Base-by-base conservation (phyloP, 164 flowering plant species). In the Chimonanthus praecox region DNA sequence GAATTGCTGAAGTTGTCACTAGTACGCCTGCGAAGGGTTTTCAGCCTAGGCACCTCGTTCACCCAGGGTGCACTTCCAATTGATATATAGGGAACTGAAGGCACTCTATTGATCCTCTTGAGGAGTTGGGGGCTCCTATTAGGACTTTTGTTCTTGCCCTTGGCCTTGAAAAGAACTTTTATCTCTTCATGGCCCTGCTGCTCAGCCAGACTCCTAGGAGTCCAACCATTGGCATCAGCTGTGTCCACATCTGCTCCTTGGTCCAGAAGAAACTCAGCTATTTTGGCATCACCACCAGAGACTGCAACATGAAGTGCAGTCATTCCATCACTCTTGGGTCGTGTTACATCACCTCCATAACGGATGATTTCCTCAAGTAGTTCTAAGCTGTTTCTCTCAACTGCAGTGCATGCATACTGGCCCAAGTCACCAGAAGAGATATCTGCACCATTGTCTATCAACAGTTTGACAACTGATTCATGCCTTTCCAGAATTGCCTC, bases 231-330 rank as follows among this genome's bases (percentile, higher is more conserved):
- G 33, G 58, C 18, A 54, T 89, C 89, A 2, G 89, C 84, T 71
- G 74, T 81, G 82, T 91, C 89, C 7, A 89, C 74, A 43, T 88
- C 85, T 6, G 89, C 90, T 0, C 97, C 91, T 18, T 82, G 84
- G 21, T 81, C 83, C 33, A 91, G 49, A 13, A 93, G 83, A 74
- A 82, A 90, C 72, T 84, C 78, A 33, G 89, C 97, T 3, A 88
- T 76, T 50, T 88, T 91, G 0, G 47, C 46, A 77, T 89, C 91
- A 64, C 85, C 98, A 54, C 91, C 94, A 50, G 84, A 81, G 21
- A 91, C 97, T 11, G 97, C 98, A 47, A 80, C 80, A 68, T 93
- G 97, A n/a, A 93, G 91, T 58, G 98, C 92, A 4, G 98, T 91
- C 5, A 72, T 79, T n/a, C 94, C 97, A 45, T 83, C 81, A 79